phyloP scores from a whole-genome alignment of 2,329 filamentous ascomycete species.

The Rhinocladiella similis region DNA sequence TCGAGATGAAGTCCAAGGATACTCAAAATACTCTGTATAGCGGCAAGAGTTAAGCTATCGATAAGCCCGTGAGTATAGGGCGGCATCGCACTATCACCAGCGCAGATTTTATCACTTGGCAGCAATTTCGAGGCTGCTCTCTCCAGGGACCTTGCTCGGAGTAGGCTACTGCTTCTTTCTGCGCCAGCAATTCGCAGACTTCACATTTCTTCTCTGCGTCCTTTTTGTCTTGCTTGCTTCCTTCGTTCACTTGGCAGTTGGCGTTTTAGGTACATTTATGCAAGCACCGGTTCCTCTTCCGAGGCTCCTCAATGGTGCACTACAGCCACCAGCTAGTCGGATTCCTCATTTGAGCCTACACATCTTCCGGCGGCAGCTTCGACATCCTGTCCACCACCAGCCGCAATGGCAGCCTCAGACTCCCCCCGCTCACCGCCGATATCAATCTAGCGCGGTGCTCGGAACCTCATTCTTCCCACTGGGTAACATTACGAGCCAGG shows the following conservation, averaged over 20 bases:
- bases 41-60: too few species aligned
- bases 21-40: too few species aligned
- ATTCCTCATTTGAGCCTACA: slow-evolving; percentile 26
- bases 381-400: slow-evolving; percentile 3
- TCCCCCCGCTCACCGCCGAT: slow-evolving; percentile 1
- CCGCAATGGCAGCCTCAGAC: slow-evolving; percentile 3
- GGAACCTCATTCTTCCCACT: slow-evolving; percentile 2
- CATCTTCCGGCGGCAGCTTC: slow-evolving; percentile 17
- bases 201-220: too few species aligned
- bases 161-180: too few species aligned
- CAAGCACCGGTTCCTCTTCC: slow-evolving; percentile 24
- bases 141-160: too few species aligned
- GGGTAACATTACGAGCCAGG: neutral
- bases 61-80: too few species aligned
- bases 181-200: too few species aligned
- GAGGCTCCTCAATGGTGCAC: slow-evolving; percentile 24
- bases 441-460: neutral
- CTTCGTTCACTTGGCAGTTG: neutral
- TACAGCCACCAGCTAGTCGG: slow-evolving; percentile 19
- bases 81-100: too few species aligned
- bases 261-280: slow-evolving; percentile 21
- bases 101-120: too few species aligned
- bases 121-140: too few species aligned
- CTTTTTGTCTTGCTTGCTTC: too few species aligned
- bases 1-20: too few species aligned